These are phyloP conservation scores for Suillus lakei DNA, from an alignment of 768 basidiomycete species.

Conservation along the genomic window DNA sequence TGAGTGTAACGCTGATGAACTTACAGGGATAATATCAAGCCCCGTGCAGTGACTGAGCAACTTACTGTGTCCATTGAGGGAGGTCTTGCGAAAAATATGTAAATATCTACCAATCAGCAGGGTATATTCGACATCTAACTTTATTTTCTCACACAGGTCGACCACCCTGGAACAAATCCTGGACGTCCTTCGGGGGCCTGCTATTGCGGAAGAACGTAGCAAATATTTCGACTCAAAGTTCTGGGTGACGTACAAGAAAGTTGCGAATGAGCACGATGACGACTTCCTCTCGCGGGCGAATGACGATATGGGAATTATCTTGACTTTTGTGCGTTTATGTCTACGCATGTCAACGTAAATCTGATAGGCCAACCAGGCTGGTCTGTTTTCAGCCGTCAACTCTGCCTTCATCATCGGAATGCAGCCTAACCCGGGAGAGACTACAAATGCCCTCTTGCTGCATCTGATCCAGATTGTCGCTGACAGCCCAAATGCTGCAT, in stretches of 20 bases:
- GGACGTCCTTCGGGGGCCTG: not conserved
- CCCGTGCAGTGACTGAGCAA: not conserved
- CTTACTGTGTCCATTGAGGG: not conserved
- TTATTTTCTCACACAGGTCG: not conserved
- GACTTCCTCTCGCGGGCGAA: not conserved
- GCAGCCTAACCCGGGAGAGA: not conserved
- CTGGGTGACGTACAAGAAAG: not conserved
- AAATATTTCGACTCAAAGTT: not conserved
- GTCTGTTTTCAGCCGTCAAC: constrained; percentile 4
- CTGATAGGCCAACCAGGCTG: not conserved
- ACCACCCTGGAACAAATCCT: not conserved
- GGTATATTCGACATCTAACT: not conserved
- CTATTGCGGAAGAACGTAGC: not conserved
- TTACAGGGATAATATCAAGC: not conserved
- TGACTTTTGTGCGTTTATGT: not conserved
- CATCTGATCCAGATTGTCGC: not conserved
- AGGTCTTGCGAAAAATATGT: not conserved
- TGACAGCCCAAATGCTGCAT: not conserved
- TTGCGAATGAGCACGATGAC: not conserved
- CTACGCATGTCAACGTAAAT: not conserved
- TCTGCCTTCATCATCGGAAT: constrained; percentile 1
- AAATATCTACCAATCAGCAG: not conserved
- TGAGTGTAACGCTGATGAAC: too few relatives aligned
- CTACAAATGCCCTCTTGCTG: not conserved
- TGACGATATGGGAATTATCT: constrained; percentile 4